Conservation (phyloP, 371 early-diverging fungal genomes). For the Gilbertella persicaria region DNA sequence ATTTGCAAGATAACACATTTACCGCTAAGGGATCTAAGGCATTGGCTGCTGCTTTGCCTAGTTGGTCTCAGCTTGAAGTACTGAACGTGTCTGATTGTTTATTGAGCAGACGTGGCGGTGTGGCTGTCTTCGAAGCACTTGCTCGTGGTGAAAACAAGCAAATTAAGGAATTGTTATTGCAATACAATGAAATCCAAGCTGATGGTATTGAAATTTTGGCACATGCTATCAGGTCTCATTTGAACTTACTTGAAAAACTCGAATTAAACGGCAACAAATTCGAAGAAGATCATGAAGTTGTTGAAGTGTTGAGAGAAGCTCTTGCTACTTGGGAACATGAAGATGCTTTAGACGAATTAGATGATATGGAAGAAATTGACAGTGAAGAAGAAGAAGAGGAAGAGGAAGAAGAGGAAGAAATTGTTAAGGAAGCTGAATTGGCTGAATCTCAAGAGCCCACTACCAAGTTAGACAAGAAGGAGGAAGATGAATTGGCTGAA, state of each 20-base stretch:
- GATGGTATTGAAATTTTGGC: slow-evolving; percentile 72
- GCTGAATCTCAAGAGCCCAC: slow-evolving; percentile 33
- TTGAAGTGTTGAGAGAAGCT: slow-evolving; percentile 70
- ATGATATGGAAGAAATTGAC: slow-evolving; percentile 92
- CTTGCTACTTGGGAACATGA: slow-evolving; percentile 69
- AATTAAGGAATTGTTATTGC: slow-evolving; percentile 74
- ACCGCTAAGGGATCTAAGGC: slow-evolving; percentile 81
- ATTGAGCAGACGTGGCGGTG: slow-evolving; percentile 74
- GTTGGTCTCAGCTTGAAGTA: slow-evolving; percentile 76
- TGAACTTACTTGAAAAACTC: slow-evolving; percentile 64
- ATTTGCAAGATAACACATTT: slow-evolving; percentile 97
- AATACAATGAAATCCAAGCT: slow-evolving; percentile 89
- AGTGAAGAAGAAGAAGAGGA: slow-evolving; percentile 75
- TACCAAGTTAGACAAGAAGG: slow-evolving; percentile 16
- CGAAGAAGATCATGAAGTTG: slow-evolving; percentile 74
- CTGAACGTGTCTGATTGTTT: slow-evolving; percentile 94
- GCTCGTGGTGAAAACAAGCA: slow-evolving; percentile 48
- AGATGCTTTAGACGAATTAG: slow-evolving; percentile 88
- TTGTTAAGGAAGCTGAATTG: slow-evolving; percentile 35
- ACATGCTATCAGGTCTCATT: slow-evolving; percentile 58
- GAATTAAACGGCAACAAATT: slow-evolving; percentile 95
- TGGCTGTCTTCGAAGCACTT: slow-evolving; percentile 67
- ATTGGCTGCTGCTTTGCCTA: slow-evolving; percentile 73
- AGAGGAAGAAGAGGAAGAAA: slow-evolving; percentile 61
- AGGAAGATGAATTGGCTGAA: slow-evolving; percentile 38